Base-by-base conservation (phyloP, 805 yeast species). In the Wickerhamomyces hampshirensis region DNA sequence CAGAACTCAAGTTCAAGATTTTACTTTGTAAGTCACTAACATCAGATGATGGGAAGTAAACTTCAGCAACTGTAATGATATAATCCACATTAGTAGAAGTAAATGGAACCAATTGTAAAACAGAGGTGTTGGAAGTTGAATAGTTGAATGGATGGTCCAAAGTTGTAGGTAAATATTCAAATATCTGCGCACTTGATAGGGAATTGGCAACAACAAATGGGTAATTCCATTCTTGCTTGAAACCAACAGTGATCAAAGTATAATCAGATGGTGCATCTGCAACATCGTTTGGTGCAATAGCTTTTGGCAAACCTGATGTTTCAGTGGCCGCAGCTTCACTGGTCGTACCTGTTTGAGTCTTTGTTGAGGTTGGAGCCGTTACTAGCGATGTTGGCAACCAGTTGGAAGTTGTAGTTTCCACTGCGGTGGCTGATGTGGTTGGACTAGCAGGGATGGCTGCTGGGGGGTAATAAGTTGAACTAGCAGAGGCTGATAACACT, bases 61-160 rank as follows among this genome's bases (percentile, higher is more conserved):
- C 82, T 56, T 83, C 83, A 6, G 97, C 98, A 42, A 89, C 84
- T 0, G 97, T 84, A 37, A 85, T 85, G 42, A 87, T 73, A 59
- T 86, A 91, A 32, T 66, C 66, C 33, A 67, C 68, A 11, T 60
- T 62, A 1, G 65, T 38, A 2, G 85, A 72, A 13, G 79, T 69
- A 55, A 78, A 84, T 26, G 98, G 98, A 42, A 81, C 78, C 49
- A 91, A 69, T 56, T 80, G 75, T 40, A 67, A 63, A 46, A 89
- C 86, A 7, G 77, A 57, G 16, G 85, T 73, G 19, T 65, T 62
- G 5, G 72, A 54, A 14, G 50, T 43, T 15, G 53, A 46, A 33
- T 55, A 58, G 13, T 63, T 56, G 48, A 86, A 80, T 38, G 95
- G 89, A 51, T 61, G 71, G 1, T 68, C 62, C 39, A 91, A 65